Base-by-base conservation (phyloP, 2,329 filamentous ascomycete genomes). In the Alternaria sp. region DNA sequence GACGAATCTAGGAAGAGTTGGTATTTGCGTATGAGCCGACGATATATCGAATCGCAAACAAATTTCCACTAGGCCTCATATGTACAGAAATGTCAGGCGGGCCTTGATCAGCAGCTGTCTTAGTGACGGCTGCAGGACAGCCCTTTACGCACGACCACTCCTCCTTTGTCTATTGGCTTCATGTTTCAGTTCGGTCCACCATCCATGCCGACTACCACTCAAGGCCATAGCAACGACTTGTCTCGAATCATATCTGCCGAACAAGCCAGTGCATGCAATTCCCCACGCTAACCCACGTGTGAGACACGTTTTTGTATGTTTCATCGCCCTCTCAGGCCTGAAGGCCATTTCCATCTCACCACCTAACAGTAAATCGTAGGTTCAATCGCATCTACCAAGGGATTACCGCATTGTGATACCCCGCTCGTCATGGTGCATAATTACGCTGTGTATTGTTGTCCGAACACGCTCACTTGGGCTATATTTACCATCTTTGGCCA, bases 401-500 rank as follows among this genome's bases (percentile, higher is more conserved):
- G 50, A 59, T 58, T 55, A 58, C 51, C 39, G 37, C 41, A 58
- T 52, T 24, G n/a, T 50, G 57, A 51, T 56, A 57, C 49, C 58
- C 41, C 44, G 50, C 36, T 61, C 56, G 56, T 66, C 61, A 62
- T 67, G 41, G 37, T 51, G 48, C 44, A 58, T 40, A 42, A 31
- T 54, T 54, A 45, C 41, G 42, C 42, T 54, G 50, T 42, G 29
- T 56, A 56, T 67, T 59, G 51, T 46, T 56, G 41, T 54, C 61
- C 60, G 54, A 61, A 56, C 49, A 50, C 53, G 48, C 46, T 52
- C 59, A 48, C 51, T 61, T 49, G 51, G 49, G 54, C 62, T 70
- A 63, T 66, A 64, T 71, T 67, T 64, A 59, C 52, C 31, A 29
- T 28, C 53, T 42, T 58, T 45, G 51, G 46, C 49, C 60, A 58